A percentile compares a stretch with the other conserved stretches of the same genome.
Conservation (phyloP, 495 filamentous ascomycete genomes). For the Melanomma pulvis-pyrius region DNA sequence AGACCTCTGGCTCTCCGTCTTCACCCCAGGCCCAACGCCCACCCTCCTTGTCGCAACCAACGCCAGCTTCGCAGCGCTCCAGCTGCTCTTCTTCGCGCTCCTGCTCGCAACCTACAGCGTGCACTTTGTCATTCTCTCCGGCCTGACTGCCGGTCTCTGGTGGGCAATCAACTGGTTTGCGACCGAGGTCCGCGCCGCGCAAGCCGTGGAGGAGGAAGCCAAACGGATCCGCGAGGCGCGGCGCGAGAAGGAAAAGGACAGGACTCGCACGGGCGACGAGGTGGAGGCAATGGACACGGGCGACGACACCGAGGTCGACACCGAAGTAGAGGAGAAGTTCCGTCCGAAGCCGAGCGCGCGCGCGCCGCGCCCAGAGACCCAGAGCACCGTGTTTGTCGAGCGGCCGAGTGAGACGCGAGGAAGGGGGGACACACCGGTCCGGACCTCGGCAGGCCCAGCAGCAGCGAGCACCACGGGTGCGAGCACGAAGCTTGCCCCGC, state of each 20-base stretch:
- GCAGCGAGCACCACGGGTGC: slow-evolving; percentile 28
- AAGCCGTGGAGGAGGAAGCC: slow-evolving; percentile 64
- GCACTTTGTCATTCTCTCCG: slow-evolving; percentile 81
- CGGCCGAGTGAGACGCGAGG: slow-evolving; percentile 17
- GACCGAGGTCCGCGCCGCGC: slow-evolving; percentile 68
- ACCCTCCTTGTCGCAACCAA: slow-evolving; percentile 91
- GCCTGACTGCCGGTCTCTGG: slow-evolving; percentile 82
- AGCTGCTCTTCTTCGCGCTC: slow-evolving; percentile 73
- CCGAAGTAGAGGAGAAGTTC: slow-evolving; percentile 33
- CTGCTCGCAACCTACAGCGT: slow-evolving; percentile 81
- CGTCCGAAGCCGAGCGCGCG: slow-evolving; percentile 30
- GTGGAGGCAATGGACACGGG: slow-evolving; percentile 45
- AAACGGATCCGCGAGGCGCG: slow-evolving; percentile 54
- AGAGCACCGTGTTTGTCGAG: slow-evolving; percentile 37
- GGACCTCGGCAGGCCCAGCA: slow-evolving; percentile 13
- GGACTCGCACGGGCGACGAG: slow-evolving; percentile 40
- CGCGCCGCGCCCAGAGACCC: slow-evolving; percentile 23
- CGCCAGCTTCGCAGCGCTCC: slow-evolving; percentile 80
- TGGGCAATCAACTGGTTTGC: slow-evolving; percentile 97
- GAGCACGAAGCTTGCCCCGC: slow-evolving; percentile 13
- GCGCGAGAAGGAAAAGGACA: slow-evolving; percentile 43
- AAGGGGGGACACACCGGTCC: slow-evolving; percentile 12
- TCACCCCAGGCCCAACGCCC: slow-evolving; percentile 85
- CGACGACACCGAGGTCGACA: slow-evolving; percentile 38
- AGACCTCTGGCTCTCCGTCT: slow-evolving; percentile 87